A percentile compares a stretch with the other conserved stretches of the same genome.
Evolutionary conservation across 208 protist genomes (phyloP).

Genomic region (Sergeia podlipaevii): DNA sequence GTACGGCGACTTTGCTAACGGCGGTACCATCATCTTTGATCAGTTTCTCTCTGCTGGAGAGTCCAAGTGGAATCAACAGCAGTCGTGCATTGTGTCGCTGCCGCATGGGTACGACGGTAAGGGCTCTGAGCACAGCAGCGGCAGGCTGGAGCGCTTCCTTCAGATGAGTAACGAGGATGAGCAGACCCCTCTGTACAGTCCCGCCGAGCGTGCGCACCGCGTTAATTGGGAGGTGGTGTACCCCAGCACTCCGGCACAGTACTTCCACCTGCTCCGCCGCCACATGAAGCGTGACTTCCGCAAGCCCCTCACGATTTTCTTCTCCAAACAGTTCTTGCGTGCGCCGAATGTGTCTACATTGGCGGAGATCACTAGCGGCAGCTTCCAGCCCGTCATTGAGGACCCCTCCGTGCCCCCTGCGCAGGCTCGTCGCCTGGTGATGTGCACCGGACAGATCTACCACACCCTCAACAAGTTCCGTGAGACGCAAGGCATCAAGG

Average conservation of each 20-base stretch:
- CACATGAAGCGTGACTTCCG: conserved; percentile 98
- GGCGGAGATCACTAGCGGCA: conserved; percentile 39
- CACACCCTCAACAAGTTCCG: conserved; percentile 88
- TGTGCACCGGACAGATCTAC: conserved; percentile 98
- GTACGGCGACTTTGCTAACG: conserved; percentile 99
- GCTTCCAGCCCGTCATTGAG: conserved; percentile 79
- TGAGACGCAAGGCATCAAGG: conserved; percentile 41
- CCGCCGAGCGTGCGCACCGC: conserved; percentile 61
- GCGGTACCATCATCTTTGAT: conserved; percentile 98
- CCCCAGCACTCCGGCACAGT: conserved; percentile 97
- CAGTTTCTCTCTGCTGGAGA: conserved; percentile 95
- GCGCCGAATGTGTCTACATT: conserved; percentile 80
- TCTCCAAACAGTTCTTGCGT: conserved; percentile 90
- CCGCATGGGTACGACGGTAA: conserved; percentile 98
- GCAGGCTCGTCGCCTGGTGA: conserved; percentile 87
- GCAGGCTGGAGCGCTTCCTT: conserved; percentile 97
- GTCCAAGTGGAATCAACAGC: conserved; percentile 97
- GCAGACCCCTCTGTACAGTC: conserved; percentile 71
- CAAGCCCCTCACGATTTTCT: conserved; percentile 97
- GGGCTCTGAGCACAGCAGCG: conserved; percentile 97
- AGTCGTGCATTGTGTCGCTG: conserved; percentile 95
- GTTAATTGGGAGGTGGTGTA: conserved; percentile 92
- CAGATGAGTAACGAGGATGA: conserved; percentile 95
- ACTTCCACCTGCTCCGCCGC: conserved; percentile 98
- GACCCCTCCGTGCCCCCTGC: conserved; percentile 57